phyloP scores from a whole-genome alignment of 495 filamentous ascomycete genomes.

The Tuber brumale region DNA sequence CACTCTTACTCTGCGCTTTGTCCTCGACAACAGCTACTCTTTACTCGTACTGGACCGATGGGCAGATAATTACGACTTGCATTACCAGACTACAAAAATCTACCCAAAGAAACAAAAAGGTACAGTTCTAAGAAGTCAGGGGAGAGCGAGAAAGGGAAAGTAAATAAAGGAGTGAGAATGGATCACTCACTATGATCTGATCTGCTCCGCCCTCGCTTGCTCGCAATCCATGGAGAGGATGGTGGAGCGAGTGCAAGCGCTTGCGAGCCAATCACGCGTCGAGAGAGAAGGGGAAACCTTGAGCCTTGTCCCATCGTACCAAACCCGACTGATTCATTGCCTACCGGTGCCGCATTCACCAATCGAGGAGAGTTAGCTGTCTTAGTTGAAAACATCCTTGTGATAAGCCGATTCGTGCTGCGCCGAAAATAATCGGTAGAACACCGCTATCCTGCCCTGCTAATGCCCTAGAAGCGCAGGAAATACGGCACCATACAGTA shows the following conservation, averaged over 20 bases:
- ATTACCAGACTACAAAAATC: neutral
- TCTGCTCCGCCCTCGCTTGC: neutral
- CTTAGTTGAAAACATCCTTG: neutral
- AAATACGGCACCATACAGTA: neutral
- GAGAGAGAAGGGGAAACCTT: neutral
- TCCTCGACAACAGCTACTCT: neutral
- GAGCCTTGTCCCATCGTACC: neutral
- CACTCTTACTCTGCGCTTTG: slow-evolving; percentile 1
- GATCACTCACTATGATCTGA: neutral
- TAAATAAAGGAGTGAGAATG: neutral
- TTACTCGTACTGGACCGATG: neutral
- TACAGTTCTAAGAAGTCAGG: neutral
- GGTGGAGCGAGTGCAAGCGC: neutral
- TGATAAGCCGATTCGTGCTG: neutral
- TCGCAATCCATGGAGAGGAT: neutral
- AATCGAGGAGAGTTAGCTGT: slow-evolving; percentile 4
- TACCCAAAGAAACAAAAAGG: neutral
- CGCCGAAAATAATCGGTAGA: neutral
- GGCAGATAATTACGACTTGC: neutral
- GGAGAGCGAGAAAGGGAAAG: neutral
- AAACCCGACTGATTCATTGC: neutral
- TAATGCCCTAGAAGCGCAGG: neutral
- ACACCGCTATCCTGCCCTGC: neutral
- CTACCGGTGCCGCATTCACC: neutral
- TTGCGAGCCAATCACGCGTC: neutral